phyloP scores from a whole-genome alignment of 2,329 filamentous ascomycete species.

The Sporothrix brasiliensis region DNA sequence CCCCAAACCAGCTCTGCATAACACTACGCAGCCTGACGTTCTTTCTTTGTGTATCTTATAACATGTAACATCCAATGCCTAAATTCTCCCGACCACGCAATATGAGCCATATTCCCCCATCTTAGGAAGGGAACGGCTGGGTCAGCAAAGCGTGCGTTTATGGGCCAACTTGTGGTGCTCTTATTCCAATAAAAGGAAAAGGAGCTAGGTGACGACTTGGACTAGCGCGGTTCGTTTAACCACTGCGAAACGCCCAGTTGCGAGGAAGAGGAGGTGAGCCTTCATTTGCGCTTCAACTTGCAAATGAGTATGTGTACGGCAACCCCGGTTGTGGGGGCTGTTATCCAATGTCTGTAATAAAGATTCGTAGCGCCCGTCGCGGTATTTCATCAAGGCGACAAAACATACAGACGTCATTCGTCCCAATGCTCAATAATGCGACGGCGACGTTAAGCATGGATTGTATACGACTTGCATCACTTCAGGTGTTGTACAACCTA shows the following conservation, averaged over 20 bases:
- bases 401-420: neutral
- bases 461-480: neutral
- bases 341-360: neutral
- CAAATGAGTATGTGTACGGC: neutral
- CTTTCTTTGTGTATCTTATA: neutral
- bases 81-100: neutral
- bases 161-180: neutral
- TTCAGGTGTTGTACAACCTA: neutral
- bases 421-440: neutral
- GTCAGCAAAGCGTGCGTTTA: neutral
- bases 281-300: neutral
- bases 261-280: too few species aligned
- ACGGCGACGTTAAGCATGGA: neutral
- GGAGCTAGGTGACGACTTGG: neutral
- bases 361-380: neutral
- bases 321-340: neutral
- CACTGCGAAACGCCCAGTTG: neutral
- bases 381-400: neutral
- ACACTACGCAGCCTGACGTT: neutral
- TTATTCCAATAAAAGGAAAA: neutral
- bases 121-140: too few species aligned
- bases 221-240: constrained; percentile 5
- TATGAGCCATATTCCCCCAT: too few species aligned
- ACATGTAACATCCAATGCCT: neutral
- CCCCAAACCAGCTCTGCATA: constrained; percentile 3